A percentile compares a stretch with the other conserved stretches of the same genome.
These are phyloP conservation scores for Thelephora ganbajun DNA, from an alignment of 768 basidiomycete species.

Conservation along the genomic window DNA sequence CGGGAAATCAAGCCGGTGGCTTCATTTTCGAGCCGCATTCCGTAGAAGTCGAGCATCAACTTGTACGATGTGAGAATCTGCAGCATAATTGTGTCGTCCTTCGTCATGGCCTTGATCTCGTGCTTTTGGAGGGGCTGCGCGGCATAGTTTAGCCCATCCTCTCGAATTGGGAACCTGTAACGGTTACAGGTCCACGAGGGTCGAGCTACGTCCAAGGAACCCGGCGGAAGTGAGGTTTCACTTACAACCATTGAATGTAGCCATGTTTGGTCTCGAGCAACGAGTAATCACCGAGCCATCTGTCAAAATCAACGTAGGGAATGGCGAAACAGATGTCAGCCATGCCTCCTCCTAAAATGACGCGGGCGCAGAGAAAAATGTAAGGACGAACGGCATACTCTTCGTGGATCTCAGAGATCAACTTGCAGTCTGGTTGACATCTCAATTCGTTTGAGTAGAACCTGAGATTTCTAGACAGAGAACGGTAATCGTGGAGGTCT, in stretches of 20 bases:
- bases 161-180: slow-evolving; percentile 56
- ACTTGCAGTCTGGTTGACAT: slow-evolving; percentile 46
- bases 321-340: background rate
- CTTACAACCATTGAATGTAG: slow-evolving; percentile 73
- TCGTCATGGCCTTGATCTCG: slow-evolving; percentile 45
- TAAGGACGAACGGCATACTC: slow-evolving; percentile 23
- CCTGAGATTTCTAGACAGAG: slow-evolving; percentile 29
- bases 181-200: no score
- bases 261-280: slow-evolving; percentile 57
- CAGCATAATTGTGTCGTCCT: slow-evolving; percentile 28
- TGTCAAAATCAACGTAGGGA: slow-evolving; percentile 14
- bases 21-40: slow-evolving; percentile 46
- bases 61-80: slow-evolving; percentile 47
- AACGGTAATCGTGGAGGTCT: slow-evolving; percentile 22
- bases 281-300: slow-evolving; percentile 51
- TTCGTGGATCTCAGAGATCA: slow-evolving; percentile 50
- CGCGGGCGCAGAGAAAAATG: background rate
- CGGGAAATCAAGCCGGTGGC: slow-evolving; percentile 50
- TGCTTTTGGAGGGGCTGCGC: slow-evolving; percentile 56
- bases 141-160: slow-evolving; percentile 56
- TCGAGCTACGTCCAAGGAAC: no score
- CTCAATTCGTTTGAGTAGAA: slow-evolving; percentile 47
- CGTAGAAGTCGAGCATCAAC: slow-evolving; percentile 74
- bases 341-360: background rate
- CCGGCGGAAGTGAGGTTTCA: background rate